Percentiles rank a stretch among this genome's conserved stretches.
Conservation (phyloP, 495 filamentous ascomycete species). For the Physcia stellaris region DNA sequence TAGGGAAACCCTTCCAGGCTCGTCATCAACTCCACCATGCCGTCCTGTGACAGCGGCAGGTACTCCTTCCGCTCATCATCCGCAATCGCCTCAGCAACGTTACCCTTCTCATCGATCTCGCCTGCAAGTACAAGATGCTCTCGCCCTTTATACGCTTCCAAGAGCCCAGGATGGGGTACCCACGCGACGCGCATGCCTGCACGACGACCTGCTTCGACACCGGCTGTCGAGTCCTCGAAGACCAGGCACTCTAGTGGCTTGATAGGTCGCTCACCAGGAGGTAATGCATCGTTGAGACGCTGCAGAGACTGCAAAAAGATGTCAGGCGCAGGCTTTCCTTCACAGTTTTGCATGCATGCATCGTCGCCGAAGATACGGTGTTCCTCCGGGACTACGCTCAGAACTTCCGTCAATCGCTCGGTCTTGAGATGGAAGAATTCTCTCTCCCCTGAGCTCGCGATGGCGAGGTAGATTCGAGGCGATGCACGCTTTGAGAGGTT, state of each 20-base stretch:
- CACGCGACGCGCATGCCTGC: conserved; percentile 33
- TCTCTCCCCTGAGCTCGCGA: conserved; percentile 7
- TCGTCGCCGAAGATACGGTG: conserved; percentile 24
- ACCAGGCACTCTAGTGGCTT: conserved; percentile 35
- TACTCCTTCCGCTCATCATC: neutral
- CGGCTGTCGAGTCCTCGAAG: conserved; percentile 30
- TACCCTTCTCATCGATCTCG: conserved; percentile 8
- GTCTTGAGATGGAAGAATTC: conserved; percentile 6
- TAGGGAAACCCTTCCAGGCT: conserved; percentile 23
- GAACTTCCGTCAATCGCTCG: conserved; percentile 6
- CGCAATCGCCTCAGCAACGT: neutral
- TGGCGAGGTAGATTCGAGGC: conserved; percentile 3
- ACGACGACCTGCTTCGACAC: conserved; percentile 28
- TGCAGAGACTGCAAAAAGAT: conserved; percentile 26
- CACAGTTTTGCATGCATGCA: conserved; percentile 14
- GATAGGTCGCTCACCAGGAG: conserved; percentile 9
- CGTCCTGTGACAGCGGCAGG: conserved; percentile 21
- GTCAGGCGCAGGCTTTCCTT: conserved; percentile 26
- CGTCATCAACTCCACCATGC: conserved; percentile 22
- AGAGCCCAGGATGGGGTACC: conserved; percentile 25
- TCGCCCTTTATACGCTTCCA: conserved; percentile 16
- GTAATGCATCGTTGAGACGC: conserved; percentile 17
- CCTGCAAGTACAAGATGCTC: conserved; percentile 23
- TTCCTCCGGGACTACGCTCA: conserved; percentile 5
- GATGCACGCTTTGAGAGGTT: conserved; percentile 11